Evolutionary conservation across 306 rosid species (phyloP).

Genomic region (Vigna mungo): DNA sequence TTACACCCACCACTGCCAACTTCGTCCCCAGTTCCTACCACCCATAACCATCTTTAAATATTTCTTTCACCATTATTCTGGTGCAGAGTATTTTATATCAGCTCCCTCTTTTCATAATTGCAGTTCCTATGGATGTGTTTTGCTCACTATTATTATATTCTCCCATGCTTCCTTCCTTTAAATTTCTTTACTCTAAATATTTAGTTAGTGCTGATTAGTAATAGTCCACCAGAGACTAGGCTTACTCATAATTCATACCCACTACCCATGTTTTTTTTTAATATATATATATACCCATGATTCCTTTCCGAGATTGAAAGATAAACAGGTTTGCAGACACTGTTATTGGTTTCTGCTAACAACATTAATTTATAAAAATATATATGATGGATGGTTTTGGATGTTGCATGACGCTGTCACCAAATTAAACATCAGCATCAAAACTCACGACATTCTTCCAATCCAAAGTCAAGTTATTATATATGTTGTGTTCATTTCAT

Average conservation of each 20-base stretch:
- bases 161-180: constrained; percentile 34
- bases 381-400: no score
- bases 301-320: no score
- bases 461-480: constrained; percentile 18
- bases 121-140: no score
- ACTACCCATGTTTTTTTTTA: neutral
- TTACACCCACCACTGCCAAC: constrained; percentile 9
- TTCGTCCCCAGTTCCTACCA: constrained; percentile 8
- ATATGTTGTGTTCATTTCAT: neutral
- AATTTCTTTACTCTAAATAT: constrained; percentile 25
- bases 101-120: neutral
- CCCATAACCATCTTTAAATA: no score
- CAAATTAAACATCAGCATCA: neutral
- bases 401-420: no score
- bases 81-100: no score
- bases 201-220: constrained; percentile 38
- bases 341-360: no score
- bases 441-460: neutral
- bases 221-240: neutral
- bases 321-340: no score
- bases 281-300: no score
- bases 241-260: constrained; percentile 18
- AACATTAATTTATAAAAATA: no score
- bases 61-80: no score
- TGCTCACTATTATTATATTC: constrained; percentile 28